These are phyloP conservation scores for Paulownia fortunei DNA, from an alignment of 257 asterid species.

Conservation along the genomic window DNA sequence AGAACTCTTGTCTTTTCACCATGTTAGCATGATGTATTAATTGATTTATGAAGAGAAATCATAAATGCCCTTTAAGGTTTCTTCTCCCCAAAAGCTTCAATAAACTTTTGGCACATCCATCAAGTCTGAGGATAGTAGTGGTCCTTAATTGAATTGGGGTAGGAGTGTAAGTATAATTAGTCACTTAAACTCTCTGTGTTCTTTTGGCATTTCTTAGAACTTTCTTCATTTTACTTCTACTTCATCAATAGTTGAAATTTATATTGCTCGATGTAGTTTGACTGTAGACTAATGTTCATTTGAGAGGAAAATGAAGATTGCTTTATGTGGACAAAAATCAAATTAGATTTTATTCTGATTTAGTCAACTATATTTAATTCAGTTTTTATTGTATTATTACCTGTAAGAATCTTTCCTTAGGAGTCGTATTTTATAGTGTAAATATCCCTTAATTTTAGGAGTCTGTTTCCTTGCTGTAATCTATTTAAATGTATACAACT, in stretches of 20 bases:
- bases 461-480: no score
- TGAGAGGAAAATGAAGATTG: neutral
- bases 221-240: neutral
- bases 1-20: neutral
- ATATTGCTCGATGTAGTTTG: no score
- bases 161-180: neutral
- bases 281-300: neutral
- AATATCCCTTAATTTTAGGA: no score
- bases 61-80: neutral
- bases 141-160: neutral
- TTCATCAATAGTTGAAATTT: neutral
- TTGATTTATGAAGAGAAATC: neutral
- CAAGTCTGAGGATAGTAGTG: neutral
- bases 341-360: no score
- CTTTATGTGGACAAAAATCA: no score
- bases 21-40: neutral
- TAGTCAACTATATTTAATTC: no score
- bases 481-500: no score
- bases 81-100: neutral
- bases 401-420: no score
- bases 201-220: neutral
- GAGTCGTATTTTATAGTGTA: no score
- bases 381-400: no score
- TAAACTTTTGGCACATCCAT: neutral
- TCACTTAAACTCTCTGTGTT: neutral